Base-by-base conservation (phyloP, 1,284 basidiomycete species). In the Kwoniella shivajii region DNA sequence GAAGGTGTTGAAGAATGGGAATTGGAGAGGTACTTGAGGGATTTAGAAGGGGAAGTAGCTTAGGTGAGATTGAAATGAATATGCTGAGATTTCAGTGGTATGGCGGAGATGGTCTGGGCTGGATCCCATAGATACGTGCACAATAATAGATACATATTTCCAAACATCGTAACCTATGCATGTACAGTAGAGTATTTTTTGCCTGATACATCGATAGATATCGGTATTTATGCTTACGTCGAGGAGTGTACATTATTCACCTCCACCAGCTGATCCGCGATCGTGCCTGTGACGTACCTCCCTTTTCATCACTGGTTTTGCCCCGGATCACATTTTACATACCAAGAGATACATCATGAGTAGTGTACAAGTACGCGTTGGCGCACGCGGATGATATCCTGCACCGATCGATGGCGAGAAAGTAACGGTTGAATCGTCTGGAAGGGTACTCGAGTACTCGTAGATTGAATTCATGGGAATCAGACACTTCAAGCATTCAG, bases 1-100 rank as follows among this genome's bases (percentile, higher is more conserved):
- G 61, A 60, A 39, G 54, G 50, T 7, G 58, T 50, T 13, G 61
- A 64, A 29, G 54, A 59, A 26, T 65, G 64, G 64, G 64, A 65
- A 51, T 42, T 65, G 53, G 64, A 65, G 50, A 60, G 49, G 50
- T 61, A 61, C 45, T 26, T 64, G 43, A 33, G 48, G 20, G 56
- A 57, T 33, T 31, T 56, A 16, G 62, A 64, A 34, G 38, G 37
- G 0, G 48, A 60, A 18, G 43, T 22, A 5, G 42, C 16, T 22
- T 18, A 34, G n/a, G 26, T 14, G 30, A 24, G 14, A 47, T 20
- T 45, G 14, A 30, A 46, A 18, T 9, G 24, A n/a, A 13, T 6
- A 30, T 22, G 44, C 20, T 3, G 16, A 33, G 22, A 20, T 29
- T 3, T 24, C 34, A 36, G 24, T 13, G 13, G 3, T 20, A 14